Evolutionary conservation across 805 yeast species (phyloP).

Genomic region (Debaryomyces hansenii): DNA sequence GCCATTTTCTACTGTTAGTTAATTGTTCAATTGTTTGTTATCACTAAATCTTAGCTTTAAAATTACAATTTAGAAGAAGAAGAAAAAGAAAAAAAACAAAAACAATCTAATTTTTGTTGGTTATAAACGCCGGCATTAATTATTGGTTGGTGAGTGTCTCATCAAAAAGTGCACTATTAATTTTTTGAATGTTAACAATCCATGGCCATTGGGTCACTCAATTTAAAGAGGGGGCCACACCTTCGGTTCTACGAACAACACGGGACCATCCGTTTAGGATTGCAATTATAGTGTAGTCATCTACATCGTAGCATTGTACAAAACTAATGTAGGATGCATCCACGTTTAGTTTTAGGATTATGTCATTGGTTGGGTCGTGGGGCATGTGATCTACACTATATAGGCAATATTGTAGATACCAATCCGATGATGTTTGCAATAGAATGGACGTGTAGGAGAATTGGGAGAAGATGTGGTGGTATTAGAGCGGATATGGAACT

Average conservation of each 20-base stretch:
- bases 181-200: not conserved
- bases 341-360: not conserved
- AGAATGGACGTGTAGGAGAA: not conserved
- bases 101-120: not conserved
- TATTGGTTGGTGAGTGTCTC: not conserved
- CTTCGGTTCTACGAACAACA: no score
- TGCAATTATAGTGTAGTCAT: not conserved
- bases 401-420: not conserved
- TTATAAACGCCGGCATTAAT: not conserved
- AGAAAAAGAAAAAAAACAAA: slow-evolving; percentile 1
- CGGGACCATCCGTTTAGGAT: no score
- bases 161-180: not conserved
- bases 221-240: not conserved
- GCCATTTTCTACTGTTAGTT: slow-evolving; percentile 27
- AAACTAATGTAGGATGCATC: not conserved
- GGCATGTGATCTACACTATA: not conserved
- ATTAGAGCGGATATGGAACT: no score
- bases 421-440: not conserved
- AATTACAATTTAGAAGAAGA: not conserved
- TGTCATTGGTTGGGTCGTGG: not conserved
- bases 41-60: slow-evolving; percentile 1
- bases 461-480: not conserved
- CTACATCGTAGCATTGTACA: not conserved
- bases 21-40: slow-evolving; percentile 1
- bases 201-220: not conserved